Evolutionary conservation across 2,329 filamentous ascomycete species (phyloP).

Genomic region (Fusarium goolgardi): DNA sequence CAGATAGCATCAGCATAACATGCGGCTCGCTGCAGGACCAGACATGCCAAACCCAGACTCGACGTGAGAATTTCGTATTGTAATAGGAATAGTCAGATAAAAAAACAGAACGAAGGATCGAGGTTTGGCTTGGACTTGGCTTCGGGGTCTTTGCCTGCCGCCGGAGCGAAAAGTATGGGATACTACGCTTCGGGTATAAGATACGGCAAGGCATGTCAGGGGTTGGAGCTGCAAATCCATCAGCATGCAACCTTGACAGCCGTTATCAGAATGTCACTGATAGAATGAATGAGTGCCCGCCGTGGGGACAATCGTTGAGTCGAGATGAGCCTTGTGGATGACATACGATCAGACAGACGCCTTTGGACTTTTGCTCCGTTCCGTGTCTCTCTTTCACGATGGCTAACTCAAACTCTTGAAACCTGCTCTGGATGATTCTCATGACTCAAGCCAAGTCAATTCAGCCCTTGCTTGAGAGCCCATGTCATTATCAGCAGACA

Average conservation of each 20-base stretch:
- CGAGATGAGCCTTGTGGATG: not conserved
- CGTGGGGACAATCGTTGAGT: constrained; percentile 15
- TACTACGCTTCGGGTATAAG: constrained; percentile 24
- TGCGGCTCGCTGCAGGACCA: constrained; percentile 19
- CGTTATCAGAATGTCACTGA: constrained; percentile 31
- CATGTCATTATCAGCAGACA: constrained; percentile 33
- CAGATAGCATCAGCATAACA: constrained; percentile 18
- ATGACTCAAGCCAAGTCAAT: constrained; percentile 23
- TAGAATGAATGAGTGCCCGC: constrained; percentile 2
- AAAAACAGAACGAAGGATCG: not conserved
- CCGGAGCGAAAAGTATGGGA: constrained; percentile 24
- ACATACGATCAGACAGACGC: not conserved
- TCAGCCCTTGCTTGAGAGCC: constrained; percentile 2
- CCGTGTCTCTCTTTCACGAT: not conserved
- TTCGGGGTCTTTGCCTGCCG: constrained; percentile 28
- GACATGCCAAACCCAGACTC: constrained; percentile 18
- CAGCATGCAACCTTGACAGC: constrained; percentile 23
- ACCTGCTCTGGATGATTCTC: constrained; percentile 25
- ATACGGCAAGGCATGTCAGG: constrained; percentile 36
- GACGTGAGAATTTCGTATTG: constrained; percentile 6
- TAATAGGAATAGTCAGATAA: constrained; percentile 6
- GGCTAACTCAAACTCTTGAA: constrained; percentile 2
- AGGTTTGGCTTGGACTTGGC: not conserved
- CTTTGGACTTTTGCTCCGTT: constrained; percentile 2
- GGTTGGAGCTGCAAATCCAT: constrained; percentile 9